Conservation (phyloP, 495 filamentous ascomycete species). For the Tricharina praecox region DNA sequence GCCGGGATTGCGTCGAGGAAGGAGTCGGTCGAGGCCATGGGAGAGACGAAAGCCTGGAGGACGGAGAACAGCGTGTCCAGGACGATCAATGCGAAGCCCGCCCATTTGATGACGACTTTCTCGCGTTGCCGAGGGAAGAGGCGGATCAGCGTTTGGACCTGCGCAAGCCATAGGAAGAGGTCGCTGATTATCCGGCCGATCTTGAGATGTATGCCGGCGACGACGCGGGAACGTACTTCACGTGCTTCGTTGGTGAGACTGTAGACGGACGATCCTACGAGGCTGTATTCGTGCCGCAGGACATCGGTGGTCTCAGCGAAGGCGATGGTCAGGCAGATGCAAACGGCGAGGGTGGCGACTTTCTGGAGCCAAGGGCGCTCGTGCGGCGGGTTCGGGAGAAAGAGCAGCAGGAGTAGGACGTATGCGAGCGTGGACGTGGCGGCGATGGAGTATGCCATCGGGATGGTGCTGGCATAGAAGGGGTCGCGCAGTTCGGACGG, state of each 20-base stretch:
- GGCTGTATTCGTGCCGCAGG: slow-evolving; percentile 62
- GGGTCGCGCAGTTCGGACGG: slow-evolving; percentile 54
- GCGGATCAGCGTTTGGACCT: slow-evolving; percentile 89
- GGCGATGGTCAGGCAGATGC: slow-evolving; percentile 81
- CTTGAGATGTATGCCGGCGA: slow-evolving; percentile 66
- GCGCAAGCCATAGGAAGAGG: slow-evolving; percentile 90
- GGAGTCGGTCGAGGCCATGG: slow-evolving; percentile 43
- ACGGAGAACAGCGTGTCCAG: slow-evolving; percentile 78
- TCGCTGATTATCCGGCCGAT: slow-evolving; percentile 82
- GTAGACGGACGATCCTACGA: slow-evolving; percentile 26
- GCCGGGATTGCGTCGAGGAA: slow-evolving; percentile 85
- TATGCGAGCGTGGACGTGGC: slow-evolving; percentile 84
- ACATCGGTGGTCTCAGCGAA: slow-evolving; percentile 75
- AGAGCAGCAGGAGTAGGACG: slow-evolving; percentile 81
- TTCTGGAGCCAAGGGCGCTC: slow-evolving; percentile 90
- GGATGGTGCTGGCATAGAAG: slow-evolving; percentile 82
- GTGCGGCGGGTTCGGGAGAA: slow-evolving; percentile 69
- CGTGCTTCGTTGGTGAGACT: slow-evolving; percentile 44
- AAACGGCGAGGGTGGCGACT: slow-evolving; percentile 75
- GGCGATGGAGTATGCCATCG: slow-evolving; percentile 80
- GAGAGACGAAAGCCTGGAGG: slow-evolving; percentile 66
- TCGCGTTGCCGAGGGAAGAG: slow-evolving; percentile 92
- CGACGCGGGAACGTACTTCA: slow-evolving; percentile 52
- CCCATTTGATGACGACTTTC: slow-evolving; percentile 97
- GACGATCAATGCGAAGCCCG: slow-evolving; percentile 79